Evolutionary conservation across 2,329 filamentous ascomycete genomes (phyloP), one percentile per base, ranked within the genome.

Genomic region (Mycocentrospora acerina): DNA sequence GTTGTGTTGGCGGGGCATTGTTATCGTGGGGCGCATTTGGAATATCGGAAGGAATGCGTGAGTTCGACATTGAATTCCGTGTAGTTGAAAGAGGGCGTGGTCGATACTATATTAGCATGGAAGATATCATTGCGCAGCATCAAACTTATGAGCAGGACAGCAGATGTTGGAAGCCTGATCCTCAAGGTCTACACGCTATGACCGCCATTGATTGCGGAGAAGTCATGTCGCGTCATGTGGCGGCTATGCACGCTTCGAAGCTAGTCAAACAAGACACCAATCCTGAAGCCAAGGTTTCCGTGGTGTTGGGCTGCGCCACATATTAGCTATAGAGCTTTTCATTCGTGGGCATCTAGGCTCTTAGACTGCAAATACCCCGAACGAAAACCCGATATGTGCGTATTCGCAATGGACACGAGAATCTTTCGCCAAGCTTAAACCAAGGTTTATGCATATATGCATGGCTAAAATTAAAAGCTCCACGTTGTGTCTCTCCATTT

Each of bases 21-120:
- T 35, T 29, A 14, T 48, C 43, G 49, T 39, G 44, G 36, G 30
- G 44, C 37, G 42, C 49, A 37, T 46, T 38, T 25, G 37, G 29
- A 30, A 48, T 42, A 37, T 49, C 38, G 29, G 49, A 38, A 40
- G 44, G 43, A 35, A 44, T 42, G 7, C 52, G 46, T n/a, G 55
- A 50, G 42, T 42, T 47, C 37, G 53, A 51, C 55, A 58, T 58
- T 18, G 40, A 28, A 32, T 37, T 16, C 35, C n/a, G 8, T 31
- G 9, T 15, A 30, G 12, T 13, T 31, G 14, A 30, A 29, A 31
- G 31, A 24, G 37, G 37, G 32, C 31, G 41, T 44, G 15, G 35
- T 35, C 17, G 28, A 28, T 19, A 31, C 14, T n/a, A 35, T 29
- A 31, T 12, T 7, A 32, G 14, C 9, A 35, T 17, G 32, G 25